These are phyloP conservation scores for Talaromyces sp. DNA, from an alignment of 2,329 filamentous ascomycete species.

Conservation along the genomic window DNA sequence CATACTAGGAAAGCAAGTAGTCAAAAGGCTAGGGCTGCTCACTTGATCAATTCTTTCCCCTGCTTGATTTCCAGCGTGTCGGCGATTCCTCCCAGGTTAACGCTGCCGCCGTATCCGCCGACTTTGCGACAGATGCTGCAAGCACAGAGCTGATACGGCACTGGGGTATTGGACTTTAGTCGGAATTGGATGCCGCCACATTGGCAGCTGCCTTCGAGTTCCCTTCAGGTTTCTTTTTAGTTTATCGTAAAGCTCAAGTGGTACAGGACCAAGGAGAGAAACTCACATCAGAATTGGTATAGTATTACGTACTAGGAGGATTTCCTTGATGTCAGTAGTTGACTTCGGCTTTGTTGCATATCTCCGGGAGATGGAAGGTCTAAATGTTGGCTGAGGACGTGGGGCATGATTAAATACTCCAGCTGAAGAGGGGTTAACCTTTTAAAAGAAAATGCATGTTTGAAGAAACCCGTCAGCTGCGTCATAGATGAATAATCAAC, in stretches of 20 bases:
- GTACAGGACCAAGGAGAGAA: neutral
- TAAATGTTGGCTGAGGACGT: neutral
- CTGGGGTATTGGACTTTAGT: slow-evolving; percentile 41
- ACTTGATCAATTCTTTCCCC: slow-evolving; percentile 43
- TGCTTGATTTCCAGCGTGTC: slow-evolving; percentile 37
- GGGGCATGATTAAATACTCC: neutral
- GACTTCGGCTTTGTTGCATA: neutral
- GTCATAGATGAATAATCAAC: neutral
- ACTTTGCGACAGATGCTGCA: slow-evolving; percentile 48
- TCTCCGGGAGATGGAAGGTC: neutral
- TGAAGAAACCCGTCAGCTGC: neutral
- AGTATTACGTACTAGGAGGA: neutral
- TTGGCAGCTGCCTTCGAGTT: slow-evolving; percentile 46
- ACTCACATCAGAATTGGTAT: slow-evolving; percentile 21
- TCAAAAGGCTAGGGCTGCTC: slow-evolving; percentile 10
- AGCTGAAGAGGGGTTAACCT: neutral
- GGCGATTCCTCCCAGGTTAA: slow-evolving; percentile 44
- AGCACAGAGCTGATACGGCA: slow-evolving; percentile 45
- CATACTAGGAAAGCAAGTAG: neutral
- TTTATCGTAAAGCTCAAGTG: neutral
- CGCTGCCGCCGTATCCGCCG: slow-evolving; percentile 39
- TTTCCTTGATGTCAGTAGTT: neutral
- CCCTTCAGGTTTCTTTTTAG: slow-evolving; percentile 24
- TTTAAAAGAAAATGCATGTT: neutral
- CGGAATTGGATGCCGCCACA: slow-evolving; percentile 44